Evolutionary conservation across 495 filamentous ascomycete species (phyloP), one percentile per base, ranked within the genome.

Genomic region (Physcia stellaris): DNA sequence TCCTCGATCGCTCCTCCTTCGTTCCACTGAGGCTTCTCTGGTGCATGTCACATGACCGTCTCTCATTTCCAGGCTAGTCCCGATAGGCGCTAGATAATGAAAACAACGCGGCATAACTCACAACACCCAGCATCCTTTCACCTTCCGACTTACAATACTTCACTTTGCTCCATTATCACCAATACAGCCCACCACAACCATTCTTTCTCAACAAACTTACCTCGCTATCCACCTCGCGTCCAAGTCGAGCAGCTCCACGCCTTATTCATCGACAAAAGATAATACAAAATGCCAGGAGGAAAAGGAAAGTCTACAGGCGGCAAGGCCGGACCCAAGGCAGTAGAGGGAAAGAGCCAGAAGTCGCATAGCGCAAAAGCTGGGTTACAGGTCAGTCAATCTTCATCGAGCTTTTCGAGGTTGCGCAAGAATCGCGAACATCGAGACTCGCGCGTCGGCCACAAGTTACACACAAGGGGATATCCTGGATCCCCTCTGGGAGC

Each of bases 291-390:
- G 77, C 67, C 85, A 59, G 85, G 85, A 47, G 85, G 85, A 66
- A 93, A 93, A 68, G 85, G 85, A 66, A 93, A 93, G 70, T 87
- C 82, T 42, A 80, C 86, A 45, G 84, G 85, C 51, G 90, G 92
- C 53, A 96, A 98, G 79, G 90, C 81, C 40, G 83, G 83, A 53
- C 81, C 77, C 35, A 75, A 70, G 52, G 73, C 74, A 64, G 69
- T 59, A 59, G 67, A 70, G 52, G 70, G 73, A 59, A 94, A 95
- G 70, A 81, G 83, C 52, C 87, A 96, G 62, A 88, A 95, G 67
- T 94, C 86, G 54, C 90, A 98, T 69, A 95, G 88, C 51, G 85
- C 85, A 52, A 93, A 95, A 64, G 90, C 90, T 62, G 90, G 90
- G 61, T 73, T 98, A 54, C 90, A 98, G 81, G 90, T 98, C 68